phyloP scores from a whole-genome alignment of 2,329 filamentous ascomycete genomes.

The Hymenoscyphus repandus region DNA sequence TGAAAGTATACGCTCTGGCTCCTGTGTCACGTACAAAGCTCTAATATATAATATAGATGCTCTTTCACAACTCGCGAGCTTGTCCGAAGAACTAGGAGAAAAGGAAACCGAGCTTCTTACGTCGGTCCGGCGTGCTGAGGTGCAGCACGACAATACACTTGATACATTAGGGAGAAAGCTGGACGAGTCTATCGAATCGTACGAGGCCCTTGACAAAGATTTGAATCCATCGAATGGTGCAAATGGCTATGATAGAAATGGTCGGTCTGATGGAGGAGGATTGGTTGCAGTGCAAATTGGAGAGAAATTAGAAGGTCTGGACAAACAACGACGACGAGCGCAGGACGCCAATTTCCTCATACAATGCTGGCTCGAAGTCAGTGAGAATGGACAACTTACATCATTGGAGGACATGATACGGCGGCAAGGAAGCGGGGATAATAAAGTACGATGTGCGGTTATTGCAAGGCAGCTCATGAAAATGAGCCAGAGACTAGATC shows the following conservation, averaged over 20 bases:
- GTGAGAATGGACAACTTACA: slow-evolving; percentile 78
- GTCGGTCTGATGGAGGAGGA: slow-evolving; percentile 56
- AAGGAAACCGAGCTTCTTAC: slow-evolving; percentile 87
- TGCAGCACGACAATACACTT: slow-evolving; percentile 86
- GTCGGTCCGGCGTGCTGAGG: slow-evolving; percentile 84
- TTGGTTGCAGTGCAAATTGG: slow-evolving; percentile 94
- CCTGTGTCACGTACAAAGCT: slow-evolving; percentile 17
- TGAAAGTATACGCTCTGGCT: slow-evolving; percentile 52
- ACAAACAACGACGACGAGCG: slow-evolving; percentile 83
- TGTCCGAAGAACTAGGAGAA: slow-evolving; percentile 80
- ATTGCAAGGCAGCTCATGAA: slow-evolving; percentile 90
- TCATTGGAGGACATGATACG: slow-evolving; percentile 79
- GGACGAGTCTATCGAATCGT: slow-evolving; percentile 85
- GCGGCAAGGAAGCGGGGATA: slow-evolving; percentile 77
- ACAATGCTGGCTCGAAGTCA: slow-evolving; percentile 95
- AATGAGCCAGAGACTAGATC: slow-evolving; percentile 87
- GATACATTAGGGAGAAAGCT: slow-evolving; percentile 84
- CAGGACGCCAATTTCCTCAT: slow-evolving; percentile 93
- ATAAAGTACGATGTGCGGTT: slow-evolving; percentile 88
- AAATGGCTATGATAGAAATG: slow-evolving; percentile 44
- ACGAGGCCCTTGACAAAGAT: slow-evolving; percentile 82
- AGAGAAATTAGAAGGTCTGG: slow-evolving; percentile 87
- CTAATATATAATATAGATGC: slow-evolving; percentile 42
- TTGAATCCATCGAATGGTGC: slow-evolving; percentile 56
- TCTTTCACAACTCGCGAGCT: slow-evolving; percentile 60